phyloP scores from a whole-genome alignment of 495 filamentous ascomycete species.

The Penicillium subrubescens region DNA sequence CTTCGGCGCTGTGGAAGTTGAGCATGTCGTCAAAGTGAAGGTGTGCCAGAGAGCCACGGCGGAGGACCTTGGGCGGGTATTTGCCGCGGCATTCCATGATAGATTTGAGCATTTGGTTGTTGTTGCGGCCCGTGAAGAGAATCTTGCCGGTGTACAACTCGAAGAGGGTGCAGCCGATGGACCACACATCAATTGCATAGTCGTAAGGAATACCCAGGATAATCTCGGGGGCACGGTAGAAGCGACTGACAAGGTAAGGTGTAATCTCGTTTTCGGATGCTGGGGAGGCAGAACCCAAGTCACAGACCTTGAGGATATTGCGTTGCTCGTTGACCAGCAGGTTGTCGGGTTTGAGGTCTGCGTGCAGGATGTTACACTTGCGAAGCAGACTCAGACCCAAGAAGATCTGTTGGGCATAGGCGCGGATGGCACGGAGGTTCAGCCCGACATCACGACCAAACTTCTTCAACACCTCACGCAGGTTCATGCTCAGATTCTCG shows the following conservation, averaged over 20 bases:
- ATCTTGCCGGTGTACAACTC: constrained; percentile 98
- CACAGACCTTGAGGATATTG: constrained; percentile 89
- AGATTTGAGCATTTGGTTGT: constrained; percentile 95
- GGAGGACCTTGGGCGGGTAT: constrained; percentile 82
- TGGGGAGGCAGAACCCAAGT: constrained; percentile 91
- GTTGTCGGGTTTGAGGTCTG: constrained; percentile 97
- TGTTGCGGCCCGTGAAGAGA: constrained; percentile 89
- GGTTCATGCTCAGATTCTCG: constrained; percentile 89
- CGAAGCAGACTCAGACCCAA: constrained; percentile 80
- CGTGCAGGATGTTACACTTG: constrained; percentile 90
- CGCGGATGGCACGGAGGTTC: constrained; percentile 80
- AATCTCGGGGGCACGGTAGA: constrained; percentile 96
- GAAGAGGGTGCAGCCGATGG: constrained; percentile 93
- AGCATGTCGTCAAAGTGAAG: constrained; percentile 85
- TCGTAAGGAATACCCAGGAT: constrained; percentile 95
- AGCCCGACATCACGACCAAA: constrained; percentile 93
- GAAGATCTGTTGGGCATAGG: constrained; percentile 94
- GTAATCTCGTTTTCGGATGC: constrained; percentile 88
- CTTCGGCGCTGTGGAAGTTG: constrained; percentile 84
- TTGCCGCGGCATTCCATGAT: constrained; percentile 97
- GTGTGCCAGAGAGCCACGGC: constrained; percentile 68
- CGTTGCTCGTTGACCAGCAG: constrained; percentile 86
- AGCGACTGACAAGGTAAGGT: constrained; percentile 91
- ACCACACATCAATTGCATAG: constrained; percentile 96
- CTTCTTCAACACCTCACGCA: constrained; percentile 95